These are phyloP conservation scores for Pseudopithomyces maydicus DNA, from an alignment of 2,329 filamentous ascomycete genomes.

Conservation along the genomic window DNA sequence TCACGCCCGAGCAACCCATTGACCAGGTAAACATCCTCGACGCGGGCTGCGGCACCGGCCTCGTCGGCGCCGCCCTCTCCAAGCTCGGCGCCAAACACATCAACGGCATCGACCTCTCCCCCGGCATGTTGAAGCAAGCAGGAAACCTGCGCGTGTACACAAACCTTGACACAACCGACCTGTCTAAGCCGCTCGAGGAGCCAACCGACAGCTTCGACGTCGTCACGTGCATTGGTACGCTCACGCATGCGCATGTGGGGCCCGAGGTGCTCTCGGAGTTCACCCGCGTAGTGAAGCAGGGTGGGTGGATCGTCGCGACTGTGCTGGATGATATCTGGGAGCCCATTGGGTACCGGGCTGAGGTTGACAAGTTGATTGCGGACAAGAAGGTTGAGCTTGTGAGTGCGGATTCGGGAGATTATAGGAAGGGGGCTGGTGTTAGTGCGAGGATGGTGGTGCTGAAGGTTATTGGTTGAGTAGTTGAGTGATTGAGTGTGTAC, in stretches of 20 bases:
- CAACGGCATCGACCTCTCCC: constrained; percentile 59
- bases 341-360: constrained; percentile 52
- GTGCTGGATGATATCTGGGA: constrained; percentile 57
- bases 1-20: not conserved
- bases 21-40: constrained; percentile 49
- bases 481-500: not conserved
- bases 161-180: constrained; percentile 51
- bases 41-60: constrained; percentile 61
- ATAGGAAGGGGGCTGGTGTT: constrained; percentile 13
- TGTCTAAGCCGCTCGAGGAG: constrained; percentile 50
- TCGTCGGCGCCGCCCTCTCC: constrained; percentile 56
- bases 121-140: constrained; percentile 53
- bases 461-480: constrained; percentile 6
- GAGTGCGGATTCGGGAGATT: constrained; percentile 13
- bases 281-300: constrained; percentile 52
- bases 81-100: constrained; percentile 49
- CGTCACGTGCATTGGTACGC: constrained; percentile 58
- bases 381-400: constrained; percentile 41
- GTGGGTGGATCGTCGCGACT: constrained; percentile 56
- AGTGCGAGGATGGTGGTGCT: constrained; percentile 14
- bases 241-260: constrained; percentile 61
- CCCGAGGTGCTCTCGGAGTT: constrained; percentile 55
- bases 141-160: constrained; percentile 53
- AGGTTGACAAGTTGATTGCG: constrained; percentile 37
- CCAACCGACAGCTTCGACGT: constrained; percentile 52